A percentile compares a stretch with the other conserved stretches of the same genome.
These are phyloP conservation scores for Tillandsia leiboldiana DNA, from an alignment of 176 grass and related monocot species.

Conservation along the genomic window DNA sequence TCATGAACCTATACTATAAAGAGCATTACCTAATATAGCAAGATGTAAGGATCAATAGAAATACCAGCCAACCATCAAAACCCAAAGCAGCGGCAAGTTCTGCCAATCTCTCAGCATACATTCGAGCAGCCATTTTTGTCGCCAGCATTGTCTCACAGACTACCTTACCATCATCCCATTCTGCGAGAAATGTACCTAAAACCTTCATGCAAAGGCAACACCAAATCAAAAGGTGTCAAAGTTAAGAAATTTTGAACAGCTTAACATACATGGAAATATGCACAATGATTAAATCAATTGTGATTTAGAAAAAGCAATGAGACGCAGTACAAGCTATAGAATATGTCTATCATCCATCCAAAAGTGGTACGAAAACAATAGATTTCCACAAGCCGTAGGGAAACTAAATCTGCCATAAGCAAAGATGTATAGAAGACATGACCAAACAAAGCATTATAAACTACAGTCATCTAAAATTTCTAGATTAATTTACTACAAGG, in stretches of 20 bases:
- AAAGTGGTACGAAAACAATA: too few species aligned
- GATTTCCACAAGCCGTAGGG: too few species aligned
- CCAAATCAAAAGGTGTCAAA: neutral
- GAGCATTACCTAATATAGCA: neutral
- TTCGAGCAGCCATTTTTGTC: conserved; percentile 52
- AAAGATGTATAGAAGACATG: too few species aligned
- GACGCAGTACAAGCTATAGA: too few species aligned
- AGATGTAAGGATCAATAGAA: neutral
- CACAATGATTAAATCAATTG: neutral
- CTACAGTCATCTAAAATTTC: too few species aligned
- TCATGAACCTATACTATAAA: too few species aligned
- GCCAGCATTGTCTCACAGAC: conserved; percentile 57
- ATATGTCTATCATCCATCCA: too few species aligned
- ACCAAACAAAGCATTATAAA: too few species aligned
- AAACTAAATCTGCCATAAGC: too few species aligned
- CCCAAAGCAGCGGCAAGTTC: conserved; percentile 56
- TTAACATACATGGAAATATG: neutral
- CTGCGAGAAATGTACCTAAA: conserved; percentile 63
- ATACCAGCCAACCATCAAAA: conserved; percentile 97
- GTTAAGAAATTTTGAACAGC: neutral
- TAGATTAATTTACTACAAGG: too few species aligned
- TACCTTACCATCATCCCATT: conserved; percentile 62
- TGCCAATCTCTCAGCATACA: conserved; percentile 70
- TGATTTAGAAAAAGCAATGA: neutral
- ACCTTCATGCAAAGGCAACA: conserved; percentile 34